Evolutionary conservation across 2,329 filamentous ascomycete species (phyloP).

Genomic region (Colletotrichum falcatum): DNA sequence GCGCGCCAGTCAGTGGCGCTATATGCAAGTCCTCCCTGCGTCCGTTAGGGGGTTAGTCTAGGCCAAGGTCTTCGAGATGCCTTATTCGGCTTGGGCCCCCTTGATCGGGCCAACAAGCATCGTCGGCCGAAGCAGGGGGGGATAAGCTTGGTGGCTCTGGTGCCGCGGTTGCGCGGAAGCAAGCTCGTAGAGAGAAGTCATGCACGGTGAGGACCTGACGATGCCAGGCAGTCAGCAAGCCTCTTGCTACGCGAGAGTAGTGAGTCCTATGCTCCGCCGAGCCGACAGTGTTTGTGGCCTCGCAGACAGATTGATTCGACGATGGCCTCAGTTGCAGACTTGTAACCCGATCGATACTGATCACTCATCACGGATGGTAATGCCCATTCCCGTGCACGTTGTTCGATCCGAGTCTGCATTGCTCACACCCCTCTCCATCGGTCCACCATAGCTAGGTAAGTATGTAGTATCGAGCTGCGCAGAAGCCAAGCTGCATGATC

Average conservation of each 20-base stretch:
- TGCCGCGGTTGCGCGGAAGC: background rate
- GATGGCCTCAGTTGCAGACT: slow-evolving; percentile 28
- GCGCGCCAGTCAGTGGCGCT: background rate
- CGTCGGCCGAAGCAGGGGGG: slow-evolving; percentile 14
- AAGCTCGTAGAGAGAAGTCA: background rate
- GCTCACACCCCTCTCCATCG: background rate
- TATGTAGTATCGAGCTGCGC: background rate
- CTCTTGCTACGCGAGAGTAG: slow-evolving; percentile 5
- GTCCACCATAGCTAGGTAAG: background rate
- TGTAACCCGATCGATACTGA: background rate
- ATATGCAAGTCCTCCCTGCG: background rate
- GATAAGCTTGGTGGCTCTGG: background rate
- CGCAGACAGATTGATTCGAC: slow-evolving; percentile 8
- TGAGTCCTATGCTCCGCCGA: background rate
- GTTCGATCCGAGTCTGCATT: background rate
- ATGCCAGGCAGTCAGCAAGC: background rate
- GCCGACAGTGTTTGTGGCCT: background rate
- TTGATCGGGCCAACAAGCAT: slow-evolving; percentile 1
- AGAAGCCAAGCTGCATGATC: slow-evolving; percentile 1
- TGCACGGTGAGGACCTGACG: background rate
- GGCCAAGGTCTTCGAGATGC: slow-evolving; percentile 15
- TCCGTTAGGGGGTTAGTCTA: background rate
- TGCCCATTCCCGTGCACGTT: slow-evolving; percentile 4
- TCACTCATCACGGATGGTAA: slow-evolving; percentile 6
- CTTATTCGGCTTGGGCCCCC: background rate